phyloP scores from a whole-genome alignment of 768 basidiomycete genomes.

The Leccinum subgranulosum region DNA sequence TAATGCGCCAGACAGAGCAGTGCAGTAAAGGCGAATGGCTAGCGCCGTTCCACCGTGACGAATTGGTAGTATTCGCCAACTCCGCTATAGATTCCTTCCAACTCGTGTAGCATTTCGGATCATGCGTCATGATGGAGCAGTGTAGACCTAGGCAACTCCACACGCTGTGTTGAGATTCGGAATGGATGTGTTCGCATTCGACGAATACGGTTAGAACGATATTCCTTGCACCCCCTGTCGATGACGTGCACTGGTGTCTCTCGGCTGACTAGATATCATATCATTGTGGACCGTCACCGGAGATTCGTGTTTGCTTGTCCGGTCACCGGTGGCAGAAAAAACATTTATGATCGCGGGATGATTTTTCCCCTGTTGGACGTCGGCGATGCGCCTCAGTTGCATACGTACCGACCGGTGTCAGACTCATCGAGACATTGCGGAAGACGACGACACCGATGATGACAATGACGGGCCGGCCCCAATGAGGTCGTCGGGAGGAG shows the following conservation, averaged over 20 bases:
- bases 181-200: not conserved
- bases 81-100: not conserved
- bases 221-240: conserved; percentile 1
- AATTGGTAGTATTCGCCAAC: not conserved
- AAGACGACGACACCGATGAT: not conserved
- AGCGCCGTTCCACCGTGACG: not conserved
- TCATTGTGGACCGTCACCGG: not conserved
- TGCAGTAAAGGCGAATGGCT: not conserved
- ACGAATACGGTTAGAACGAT: conserved; percentile 8
- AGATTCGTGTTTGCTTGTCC: not conserved
- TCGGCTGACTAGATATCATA: not conserved
- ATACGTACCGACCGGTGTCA: not conserved
- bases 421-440: too few relatives aligned
- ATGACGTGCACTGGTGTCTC: conserved; percentile 4
- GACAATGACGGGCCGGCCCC: not conserved
- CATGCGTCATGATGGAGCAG: conserved; percentile 8
- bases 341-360: not conserved
- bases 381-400: conserved; percentile 2
- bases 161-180: conserved; percentile 7
- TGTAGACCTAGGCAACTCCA: conserved; percentile 1
- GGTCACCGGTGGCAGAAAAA: not conserved
- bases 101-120: conserved; percentile 5
- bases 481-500: not conserved
- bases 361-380: not conserved
- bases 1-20: not conserved